Evolutionary conservation across 805 yeast species (phyloP).

Genomic region (Komagataella kurtzmanii): DNA sequence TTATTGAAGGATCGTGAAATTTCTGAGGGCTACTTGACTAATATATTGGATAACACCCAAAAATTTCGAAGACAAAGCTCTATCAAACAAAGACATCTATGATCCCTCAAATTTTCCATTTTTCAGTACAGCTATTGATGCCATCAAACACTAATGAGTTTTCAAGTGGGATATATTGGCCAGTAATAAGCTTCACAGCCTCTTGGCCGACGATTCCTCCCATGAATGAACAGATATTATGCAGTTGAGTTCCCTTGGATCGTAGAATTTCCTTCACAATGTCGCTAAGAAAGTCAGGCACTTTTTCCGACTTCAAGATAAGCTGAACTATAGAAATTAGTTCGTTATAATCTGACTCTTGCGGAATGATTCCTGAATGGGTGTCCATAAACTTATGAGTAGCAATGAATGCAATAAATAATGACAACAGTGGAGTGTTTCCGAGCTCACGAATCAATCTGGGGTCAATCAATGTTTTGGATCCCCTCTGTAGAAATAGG

Average conservation of each 20-base stretch:
- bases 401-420: neutral
- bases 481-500: conserved; percentile 36
- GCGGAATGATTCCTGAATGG: neutral
- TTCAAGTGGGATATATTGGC: conserved; percentile 70
- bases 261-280: conserved; percentile 27
- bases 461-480: conserved; percentile 6
- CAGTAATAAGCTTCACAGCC: conserved; percentile 55
- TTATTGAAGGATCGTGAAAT: conserved; percentile 54
- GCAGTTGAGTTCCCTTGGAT: conserved; percentile 29
- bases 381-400: neutral
- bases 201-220: conserved; percentile 90
- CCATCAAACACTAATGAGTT: conserved; percentile 70
- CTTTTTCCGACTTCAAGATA: conserved; percentile 8
- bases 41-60: conserved; percentile 83
- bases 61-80: conserved; percentile 36
- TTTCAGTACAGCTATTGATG: conserved; percentile 31
- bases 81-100: neutral
- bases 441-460: neutral
- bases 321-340: conserved; percentile 3
- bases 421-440: neutral
- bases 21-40: conserved; percentile 81
- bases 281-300: conserved; percentile 23
- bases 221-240: conserved; percentile 50
- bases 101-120: conserved; percentile 9
- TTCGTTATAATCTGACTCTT: neutral